phyloP scores from a whole-genome alignment of 225 moss, liverwort and hornwort genomes.

The Thuidium tamariscinum region DNA sequence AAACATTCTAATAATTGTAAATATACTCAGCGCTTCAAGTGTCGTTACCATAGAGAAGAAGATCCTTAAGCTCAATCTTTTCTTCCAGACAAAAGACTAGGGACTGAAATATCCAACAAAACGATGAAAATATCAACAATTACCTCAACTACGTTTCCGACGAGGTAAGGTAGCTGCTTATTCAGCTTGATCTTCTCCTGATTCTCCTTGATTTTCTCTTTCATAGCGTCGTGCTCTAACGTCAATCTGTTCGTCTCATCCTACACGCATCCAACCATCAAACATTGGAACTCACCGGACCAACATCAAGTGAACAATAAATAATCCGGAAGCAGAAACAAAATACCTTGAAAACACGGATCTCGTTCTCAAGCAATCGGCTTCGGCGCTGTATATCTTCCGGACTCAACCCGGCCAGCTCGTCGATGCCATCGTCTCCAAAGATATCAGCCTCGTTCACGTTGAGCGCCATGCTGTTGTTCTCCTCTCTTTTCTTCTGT shows the following conservation, averaged over 20 bases:
- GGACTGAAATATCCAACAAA: not conserved
- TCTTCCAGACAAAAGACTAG: not conserved
- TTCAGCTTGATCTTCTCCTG: slow-evolving; percentile 98
- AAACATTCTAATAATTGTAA: not conserved
- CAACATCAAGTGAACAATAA: not conserved
- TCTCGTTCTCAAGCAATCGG: slow-evolving; percentile 84
- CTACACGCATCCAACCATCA: slow-evolving; percentile 12
- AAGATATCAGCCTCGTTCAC: slow-evolving; percentile 86
- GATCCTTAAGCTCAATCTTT: not conserved
- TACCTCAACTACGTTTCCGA: slow-evolving; percentile 95
- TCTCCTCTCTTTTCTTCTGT: not conserved
- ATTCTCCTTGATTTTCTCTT: slow-evolving; percentile 94
- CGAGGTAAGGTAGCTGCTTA: slow-evolving; percentile 95
- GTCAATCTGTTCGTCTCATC: slow-evolving; percentile 74
- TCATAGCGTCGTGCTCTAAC: slow-evolving; percentile 71
- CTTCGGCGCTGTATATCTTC: slow-evolving; percentile 75
- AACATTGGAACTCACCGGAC: not conserved
- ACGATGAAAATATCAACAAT: not conserved
- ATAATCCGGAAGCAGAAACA: not conserved
- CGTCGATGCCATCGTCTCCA: slow-evolving; percentile 72
- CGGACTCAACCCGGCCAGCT: slow-evolving; percentile 65
- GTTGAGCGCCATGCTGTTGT: slow-evolving; percentile 19
- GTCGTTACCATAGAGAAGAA: not conserved
- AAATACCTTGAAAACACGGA: slow-evolving; percentile 72
- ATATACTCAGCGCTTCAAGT: not conserved